Evolutionary conservation across 2,329 filamentous ascomycete species (phyloP), one percentile per base, ranked within the genome.

Genomic region (Tolypocladium guangdongense): DNA sequence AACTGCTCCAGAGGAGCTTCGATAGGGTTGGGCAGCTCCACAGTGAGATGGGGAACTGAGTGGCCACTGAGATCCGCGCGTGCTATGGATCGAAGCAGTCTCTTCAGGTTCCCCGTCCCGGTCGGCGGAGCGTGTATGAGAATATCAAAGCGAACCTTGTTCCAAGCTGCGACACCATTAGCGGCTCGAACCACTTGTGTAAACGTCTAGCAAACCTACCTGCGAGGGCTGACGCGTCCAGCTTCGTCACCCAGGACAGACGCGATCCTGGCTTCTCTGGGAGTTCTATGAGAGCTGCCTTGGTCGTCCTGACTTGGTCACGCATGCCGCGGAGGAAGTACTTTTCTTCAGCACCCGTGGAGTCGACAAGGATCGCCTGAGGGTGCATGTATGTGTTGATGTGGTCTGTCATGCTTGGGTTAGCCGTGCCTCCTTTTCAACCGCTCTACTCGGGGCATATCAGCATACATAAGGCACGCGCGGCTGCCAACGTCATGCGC

Each of bases 111-210:
- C 12, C 88, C 90, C 2, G 88, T 85, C 22, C 86, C 84, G 10
- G 78, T 77, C 3, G 82, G 72, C 7, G 83, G 79, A 1, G 88
- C 89, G 55, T 95, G 88, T 10, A 97, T 81, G 14, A 96, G 68
- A 52, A 99, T 88, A 58, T 97, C 90, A 56, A 97, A 77, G 38
- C 78, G 82, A 6, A 88, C 75, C 48, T 82, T 80, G 65, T 92
- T 84, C 91, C 91, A 96, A 36, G 80, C 86, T 85, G 63, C 27
- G 49, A 43, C 30, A 49, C 6, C 27, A 52, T 66, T 50, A 57
- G 55, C 4, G 8, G 24, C 43, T 46, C n/a, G 27, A 18, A 43
- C 30, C 4, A n/a, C 3, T 20, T 54, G 35, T 48, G 58, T 64
- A 56, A 66, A 60, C 47, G 55, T 11, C 6, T 36, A 3, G 1